Base-by-base conservation (phyloP, 306 rosid species). In the Castanopsis chinensis region DNA sequence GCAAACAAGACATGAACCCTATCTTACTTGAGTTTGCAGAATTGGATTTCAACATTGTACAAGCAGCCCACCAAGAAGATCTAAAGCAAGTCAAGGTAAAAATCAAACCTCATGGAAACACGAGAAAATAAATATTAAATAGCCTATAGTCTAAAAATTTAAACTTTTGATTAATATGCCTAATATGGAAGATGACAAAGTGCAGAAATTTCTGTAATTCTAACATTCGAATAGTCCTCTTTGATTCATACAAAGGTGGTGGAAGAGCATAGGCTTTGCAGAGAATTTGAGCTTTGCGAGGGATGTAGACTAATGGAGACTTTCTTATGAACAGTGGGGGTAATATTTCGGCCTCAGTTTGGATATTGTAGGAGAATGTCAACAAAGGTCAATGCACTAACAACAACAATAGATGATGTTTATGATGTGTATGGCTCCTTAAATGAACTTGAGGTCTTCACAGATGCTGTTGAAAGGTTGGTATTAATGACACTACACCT, bases 241-340 rank as follows among this genome's bases (percentile, higher is more conserved):
- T 21, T 61, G 13, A 1, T 25, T 63, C 19, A 28, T 4, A 14
- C 17, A 4, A 20, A 73, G 83, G 18, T 53, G 78, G 83, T 80
- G 78, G 79, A 41, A 4, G 6, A 67, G 20, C 68, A 73, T 55
- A 12, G 2, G 76, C 5, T 30, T 77, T 43, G 82, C 68, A 2
- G 13, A 72, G 52, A 27, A 69, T 30, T 33, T 82, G 60, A 35
- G 71, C 17, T 82, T 82, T 82, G 82, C 78, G 0, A 71, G 78
- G 45, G 78, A 76, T n/a, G n/a, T 23, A 71, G 78, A 27, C 20
- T 64, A 8, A 52, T 72, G 60, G 82, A 77, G 25, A 54, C 4
- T 32, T 79, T 79, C 71, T 41, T 63, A 0, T 83, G 83, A 81
- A 9, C 61, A 0, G 78, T 79, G 2, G 81, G 76, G 3, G 0